Evolutionary conservation across 805 yeast species (phyloP), one percentile per base, ranked within the genome.

Genomic region (Blastobotrys mokoenaii): DNA sequence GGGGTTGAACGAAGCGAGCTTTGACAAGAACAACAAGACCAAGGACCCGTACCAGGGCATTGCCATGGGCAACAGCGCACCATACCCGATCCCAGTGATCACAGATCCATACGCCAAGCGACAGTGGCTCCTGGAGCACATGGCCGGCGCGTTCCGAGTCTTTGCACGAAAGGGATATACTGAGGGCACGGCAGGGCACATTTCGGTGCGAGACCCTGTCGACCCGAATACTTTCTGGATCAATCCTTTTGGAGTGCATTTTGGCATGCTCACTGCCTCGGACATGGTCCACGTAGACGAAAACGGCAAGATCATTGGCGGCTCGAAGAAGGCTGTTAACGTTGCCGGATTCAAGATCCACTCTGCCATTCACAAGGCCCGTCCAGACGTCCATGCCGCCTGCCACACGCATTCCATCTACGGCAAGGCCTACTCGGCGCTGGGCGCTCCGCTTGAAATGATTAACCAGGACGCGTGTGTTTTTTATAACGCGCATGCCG

Each of bases 121-220:
- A 48, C 66, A 69, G 55, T 77, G 80, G 80, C 63, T 75, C 51
- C 50, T 56, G 41, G 76, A 83, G 58, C 94, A 85, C 56, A 77
- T 82, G 81, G 95, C 95, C 1, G 93, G 81, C 30, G 89, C 90
- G 1, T 85, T 85, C 68, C 72, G 95, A 50, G 74, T 82, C 1
- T 84, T 86, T 61, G 88, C 85, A n/a, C 72, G 94, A 58, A 77
- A 75, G 53, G 86, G 85, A 14, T 85, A 67, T 63, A 70, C 79
- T 14, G 87, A 84, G 61, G 95, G 95, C 12, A 63, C 78, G 16
- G 87, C 95, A 0, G 96, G 96, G 17, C 96, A 86, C 60, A 85
- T 86, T 47, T 82, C 93, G 7, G 73, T 86, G 10, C 73, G 93
- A 54, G 96, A 86, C 58, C 95, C 96, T 2, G 78, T 83, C 38